Evolutionary conservation across 192 early-diverging fungal genomes (phyloP).

Genomic region (Oehlia diaphana): DNA sequence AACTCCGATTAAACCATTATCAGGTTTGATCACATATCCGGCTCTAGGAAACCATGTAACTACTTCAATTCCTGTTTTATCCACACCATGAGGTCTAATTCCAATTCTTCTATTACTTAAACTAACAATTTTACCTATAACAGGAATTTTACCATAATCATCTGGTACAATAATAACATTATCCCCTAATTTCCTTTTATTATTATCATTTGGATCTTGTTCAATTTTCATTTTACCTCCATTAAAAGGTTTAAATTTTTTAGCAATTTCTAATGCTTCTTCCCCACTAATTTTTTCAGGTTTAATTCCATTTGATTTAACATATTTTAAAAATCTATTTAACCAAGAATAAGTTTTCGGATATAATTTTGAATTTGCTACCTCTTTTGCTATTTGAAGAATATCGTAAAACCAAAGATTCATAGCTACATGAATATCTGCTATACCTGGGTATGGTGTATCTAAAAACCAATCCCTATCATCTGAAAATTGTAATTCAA

Average conservation of each 20-base stretch:
- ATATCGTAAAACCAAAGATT: conserved; percentile 31
- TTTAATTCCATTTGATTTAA: conserved; percentile 5
- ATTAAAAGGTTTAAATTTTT: conserved; percentile 12
- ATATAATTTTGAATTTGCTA: conserved; percentile 18
- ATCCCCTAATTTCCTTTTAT: conserved; percentile 29
- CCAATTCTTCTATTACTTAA: conserved; percentile 4
- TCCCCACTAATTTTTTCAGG: conserved; percentile 37
- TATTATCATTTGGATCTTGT: background rate
- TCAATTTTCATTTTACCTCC: background rate
- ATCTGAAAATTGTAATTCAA: conserved; percentile 31
- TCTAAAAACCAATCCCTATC: conserved; percentile 38
- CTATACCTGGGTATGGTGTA: conserved; percentile 26
- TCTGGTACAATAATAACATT: conserved; percentile 36
- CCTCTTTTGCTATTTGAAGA: conserved; percentile 28
- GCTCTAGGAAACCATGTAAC: conserved; percentile 35
- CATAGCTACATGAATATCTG: conserved; percentile 34
- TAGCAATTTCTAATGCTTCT: conserved; percentile 36
- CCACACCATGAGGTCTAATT: conserved; percentile 30
- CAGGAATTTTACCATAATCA: conserved; percentile 46
- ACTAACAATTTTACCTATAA: conserved; percentile 34
- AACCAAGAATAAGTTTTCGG: conserved; percentile 37
- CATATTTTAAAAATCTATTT: conserved; percentile 32
- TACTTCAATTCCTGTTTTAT: conserved; percentile 26
- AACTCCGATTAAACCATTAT: background rate
- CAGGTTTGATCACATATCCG: conserved; percentile 30